Conservation (phyloP, 139 green algal species). For the Penium margaritaceum region DNA sequence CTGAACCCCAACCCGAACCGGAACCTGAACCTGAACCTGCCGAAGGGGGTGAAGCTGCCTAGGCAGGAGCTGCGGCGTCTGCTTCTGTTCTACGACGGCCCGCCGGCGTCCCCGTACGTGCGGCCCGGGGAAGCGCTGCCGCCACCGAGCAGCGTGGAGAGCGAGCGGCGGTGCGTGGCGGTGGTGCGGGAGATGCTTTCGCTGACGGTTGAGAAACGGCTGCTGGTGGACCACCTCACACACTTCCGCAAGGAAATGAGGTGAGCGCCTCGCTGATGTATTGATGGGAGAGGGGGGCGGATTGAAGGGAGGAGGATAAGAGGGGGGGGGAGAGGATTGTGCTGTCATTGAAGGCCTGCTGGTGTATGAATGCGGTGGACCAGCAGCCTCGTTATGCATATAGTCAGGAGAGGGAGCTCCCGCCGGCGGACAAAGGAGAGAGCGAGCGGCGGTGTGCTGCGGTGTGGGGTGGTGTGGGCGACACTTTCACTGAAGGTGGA, state of each 20-base stretch:
- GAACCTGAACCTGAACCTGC: constrained; percentile 23
- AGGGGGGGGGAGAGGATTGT: too few relatives aligned
- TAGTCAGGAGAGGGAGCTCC: too few relatives aligned
- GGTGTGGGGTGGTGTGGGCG: too few relatives aligned
- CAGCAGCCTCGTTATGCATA: too few relatives aligned
- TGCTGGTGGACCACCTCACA: constrained; percentile 39
- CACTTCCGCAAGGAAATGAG: constrained; percentile 42
- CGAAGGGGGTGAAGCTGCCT: constrained; percentile 9
- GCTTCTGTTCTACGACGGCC: constrained; percentile 17
- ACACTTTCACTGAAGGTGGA: too few relatives aligned
- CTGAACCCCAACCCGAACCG: neutral
- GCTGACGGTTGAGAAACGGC: constrained; percentile 33
- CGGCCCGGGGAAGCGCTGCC: neutral
- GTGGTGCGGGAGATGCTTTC: constrained; percentile 34
- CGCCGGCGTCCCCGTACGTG: constrained; percentile 21
- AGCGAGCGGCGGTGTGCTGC: too few relatives aligned
- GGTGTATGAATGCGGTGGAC: too few relatives aligned
- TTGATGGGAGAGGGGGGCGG: too few relatives aligned
- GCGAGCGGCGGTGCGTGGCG: constrained; percentile 23
- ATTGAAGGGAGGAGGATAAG: too few relatives aligned
- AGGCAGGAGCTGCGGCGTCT: constrained; percentile 18
- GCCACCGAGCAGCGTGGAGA: neutral
- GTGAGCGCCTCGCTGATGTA: too few relatives aligned
- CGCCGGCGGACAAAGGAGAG: too few relatives aligned
- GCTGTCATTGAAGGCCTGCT: too few relatives aligned